These are phyloP conservation scores for Hemileccinum impolitum DNA, from an alignment of 768 basidiomycete genomes.

Conservation along the genomic window DNA sequence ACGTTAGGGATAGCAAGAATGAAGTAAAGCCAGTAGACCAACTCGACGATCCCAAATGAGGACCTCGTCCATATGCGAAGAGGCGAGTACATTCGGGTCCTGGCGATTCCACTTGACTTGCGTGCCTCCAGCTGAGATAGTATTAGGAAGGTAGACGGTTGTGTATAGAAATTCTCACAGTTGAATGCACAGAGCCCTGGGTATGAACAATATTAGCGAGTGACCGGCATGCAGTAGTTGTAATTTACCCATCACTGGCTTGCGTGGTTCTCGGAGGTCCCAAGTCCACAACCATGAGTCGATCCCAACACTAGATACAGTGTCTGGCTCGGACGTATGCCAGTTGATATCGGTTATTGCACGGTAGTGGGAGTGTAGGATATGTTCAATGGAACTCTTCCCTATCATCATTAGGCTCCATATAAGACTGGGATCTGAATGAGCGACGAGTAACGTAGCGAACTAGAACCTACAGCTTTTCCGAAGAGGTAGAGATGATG, in stretches of 20 bases:
- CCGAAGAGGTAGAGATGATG: conserved; percentile 84
- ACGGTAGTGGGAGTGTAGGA: conserved; percentile 86
- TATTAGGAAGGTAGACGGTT: not conserved
- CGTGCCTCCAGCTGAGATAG: conserved; percentile 67
- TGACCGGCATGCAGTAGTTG: not conserved
- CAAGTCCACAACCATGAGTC: conserved; percentile 95
- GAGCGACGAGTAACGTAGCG: not conserved
- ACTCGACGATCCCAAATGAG: conserved; percentile 95
- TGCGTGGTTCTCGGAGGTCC: conserved; percentile 74
- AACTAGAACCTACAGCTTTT: conserved; percentile 65
- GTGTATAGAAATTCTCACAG: conserved; percentile 29
- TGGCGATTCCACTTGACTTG: conserved; percentile 98
- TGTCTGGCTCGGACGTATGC: conserved; percentile 82
- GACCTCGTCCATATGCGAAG: conserved; percentile 82
- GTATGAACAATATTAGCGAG: not conserved
- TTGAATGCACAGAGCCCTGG: conserved; percentile 59
- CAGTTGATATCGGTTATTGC: conserved; percentile 99
- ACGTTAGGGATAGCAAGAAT: conserved; percentile 5
- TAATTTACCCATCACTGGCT: conserved; percentile 62
- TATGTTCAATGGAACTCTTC: conserved; percentile 79
- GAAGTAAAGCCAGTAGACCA: conserved; percentile 22
- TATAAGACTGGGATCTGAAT: conserved; percentile 55
- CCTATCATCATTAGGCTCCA: conserved; percentile 85
- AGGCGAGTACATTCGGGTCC: conserved; percentile 83
- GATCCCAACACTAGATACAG: conserved; percentile 86